Base-by-base conservation (phyloP, 2,329 filamentous ascomycete genomes). In the Xylariales sp. region DNA sequence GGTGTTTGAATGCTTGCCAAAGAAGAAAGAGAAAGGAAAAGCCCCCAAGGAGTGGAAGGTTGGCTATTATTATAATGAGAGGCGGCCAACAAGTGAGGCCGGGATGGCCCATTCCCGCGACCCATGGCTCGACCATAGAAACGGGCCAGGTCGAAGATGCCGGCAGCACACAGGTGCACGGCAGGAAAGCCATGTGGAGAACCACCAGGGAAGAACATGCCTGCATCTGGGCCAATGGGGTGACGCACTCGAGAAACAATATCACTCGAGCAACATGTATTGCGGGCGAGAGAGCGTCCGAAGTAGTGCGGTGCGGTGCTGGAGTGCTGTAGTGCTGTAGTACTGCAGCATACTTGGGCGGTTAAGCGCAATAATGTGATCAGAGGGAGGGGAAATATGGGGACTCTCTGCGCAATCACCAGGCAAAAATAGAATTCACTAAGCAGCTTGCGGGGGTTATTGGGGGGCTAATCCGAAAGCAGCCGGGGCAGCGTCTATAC, bases 1-100 rank as follows among this genome's bases (percentile, higher is more conserved):
- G 62, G 60, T 53, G 56, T 66, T 72, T 72, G 63, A 70, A 56
- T 67, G 69, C 80, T 85, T 85, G 81, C 81, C 83, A 72, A 72
- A 72, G 79, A 78, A 54, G 66, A 64, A 61, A 67, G 67, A 53
- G 51, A 62, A 63, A 64, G 56, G 56, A 53, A 59, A 54, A 50
- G 53, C 56, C 52, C 54, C 52, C 51, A 54, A 56, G 55, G 58
- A 58, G 57, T 55, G 57, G 57, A 58, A 52, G 48, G 51, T 52
- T 54, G 49, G 43, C 52, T 60, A 60, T 63, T 70, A 67, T 68
- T 42, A 43, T 43, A 43, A 67, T 60, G 48, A n/a, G 41, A 50
- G 51, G 53, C 43, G 57, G 58, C 54, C 55, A 49, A 47, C 50
- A 52, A 51, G 47, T 42, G 50, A 54, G 53, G 54, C 49, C 52